A percentile compares a stretch with the other conserved stretches of the same genome.
These are phyloP conservation scores for Dactylellina cionopaga DNA, from an alignment of 2,329 filamentous ascomycete genomes.

Conservation along the genomic window DNA sequence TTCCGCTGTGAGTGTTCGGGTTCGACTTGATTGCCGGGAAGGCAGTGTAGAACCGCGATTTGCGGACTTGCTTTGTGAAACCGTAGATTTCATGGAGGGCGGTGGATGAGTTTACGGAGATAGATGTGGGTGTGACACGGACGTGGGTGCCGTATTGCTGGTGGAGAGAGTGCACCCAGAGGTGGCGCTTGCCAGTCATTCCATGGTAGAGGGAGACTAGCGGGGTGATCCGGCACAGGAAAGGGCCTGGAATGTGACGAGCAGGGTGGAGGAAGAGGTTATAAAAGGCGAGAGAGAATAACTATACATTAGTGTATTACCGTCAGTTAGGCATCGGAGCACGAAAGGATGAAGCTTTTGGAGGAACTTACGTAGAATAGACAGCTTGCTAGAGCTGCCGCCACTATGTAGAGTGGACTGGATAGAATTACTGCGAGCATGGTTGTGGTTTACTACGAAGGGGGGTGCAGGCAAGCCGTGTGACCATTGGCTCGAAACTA, in stretches of 20 bases:
- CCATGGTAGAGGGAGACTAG: slow-evolving; percentile 73
- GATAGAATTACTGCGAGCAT: slow-evolving; percentile 38
- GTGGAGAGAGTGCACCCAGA: slow-evolving; percentile 78
- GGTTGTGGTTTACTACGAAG: not conserved
- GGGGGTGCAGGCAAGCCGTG: not conserved
- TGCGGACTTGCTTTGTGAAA: slow-evolving; percentile 64
- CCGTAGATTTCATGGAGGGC: slow-evolving; percentile 66
- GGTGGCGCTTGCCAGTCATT: slow-evolving; percentile 77
- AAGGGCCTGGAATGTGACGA: slow-evolving; percentile 72
- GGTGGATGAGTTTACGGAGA: slow-evolving; percentile 54
- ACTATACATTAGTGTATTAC: too few relatives aligned
- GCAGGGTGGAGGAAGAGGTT: slow-evolving; percentile 71
- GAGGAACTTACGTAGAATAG: slow-evolving; percentile 48
- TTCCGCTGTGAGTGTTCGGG: slow-evolving; percentile 74
- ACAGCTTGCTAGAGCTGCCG: slow-evolving; percentile 27
- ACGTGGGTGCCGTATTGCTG: slow-evolving; percentile 71
- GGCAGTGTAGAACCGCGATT: slow-evolving; percentile 64
- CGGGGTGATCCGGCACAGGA: slow-evolving; percentile 72
- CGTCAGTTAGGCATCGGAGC: too few relatives aligned
- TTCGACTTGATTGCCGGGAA: slow-evolving; percentile 62
- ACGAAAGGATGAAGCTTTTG: too few relatives aligned
- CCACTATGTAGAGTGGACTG: slow-evolving; percentile 41
- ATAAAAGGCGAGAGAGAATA: slow-evolving; percentile 61
- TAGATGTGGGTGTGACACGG: slow-evolving; percentile 50
- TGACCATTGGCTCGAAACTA: slow-evolving; percentile 17